A percentile compares a stretch with the other conserved stretches of the same genome.
Evolutionary conservation across 768 basidiomycete species (phyloP).

Genomic region (Russula olivacea): DNA sequence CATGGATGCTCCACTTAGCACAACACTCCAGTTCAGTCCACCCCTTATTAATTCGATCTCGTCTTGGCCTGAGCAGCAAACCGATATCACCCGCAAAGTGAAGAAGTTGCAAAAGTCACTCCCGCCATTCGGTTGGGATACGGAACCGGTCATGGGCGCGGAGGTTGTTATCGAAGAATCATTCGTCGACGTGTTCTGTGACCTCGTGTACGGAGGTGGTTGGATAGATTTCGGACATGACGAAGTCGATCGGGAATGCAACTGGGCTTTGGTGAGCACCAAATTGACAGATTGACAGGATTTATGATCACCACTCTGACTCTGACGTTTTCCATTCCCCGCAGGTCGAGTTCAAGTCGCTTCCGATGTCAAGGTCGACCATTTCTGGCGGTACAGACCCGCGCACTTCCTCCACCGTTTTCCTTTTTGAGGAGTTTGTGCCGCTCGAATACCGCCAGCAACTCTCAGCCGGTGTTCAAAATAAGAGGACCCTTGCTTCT

Average conservation of each 20-base stretch:
- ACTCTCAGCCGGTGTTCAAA: conserved; percentile 48
- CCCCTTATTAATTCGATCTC: conserved; percentile 54
- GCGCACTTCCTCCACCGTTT: conserved; percentile 61
- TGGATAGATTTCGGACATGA: conserved; percentile 83
- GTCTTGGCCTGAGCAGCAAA: conserved; percentile 68
- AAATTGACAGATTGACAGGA: not conserved
- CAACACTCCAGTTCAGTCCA: conserved; percentile 74
- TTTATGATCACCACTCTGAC: not conserved
- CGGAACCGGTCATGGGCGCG: conserved; percentile 67
- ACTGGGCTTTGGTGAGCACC: conserved; percentile 85
- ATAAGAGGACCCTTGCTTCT: conserved; percentile 56
- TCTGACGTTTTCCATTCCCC: not conserved
- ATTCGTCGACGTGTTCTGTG: conserved; percentile 83
- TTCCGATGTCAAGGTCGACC: conserved; percentile 40
- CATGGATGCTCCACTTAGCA: conserved; percentile 64
- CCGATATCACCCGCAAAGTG: conserved; percentile 68
- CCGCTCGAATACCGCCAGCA: conserved; percentile 81
- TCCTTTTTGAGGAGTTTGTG: conserved; percentile 92
- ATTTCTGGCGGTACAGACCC: conserved; percentile 47
- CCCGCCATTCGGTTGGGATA: conserved; percentile 91
- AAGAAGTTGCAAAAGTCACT: conserved; percentile 78
- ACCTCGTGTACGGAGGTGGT: conserved; percentile 73
- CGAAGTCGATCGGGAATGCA: conserved; percentile 75
- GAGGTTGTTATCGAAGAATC: conserved; percentile 86
- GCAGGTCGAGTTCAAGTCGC: conserved; percentile 84